These are phyloP conservation scores for Paramecium sexaurelia DNA, from an alignment of 73 alveolate genomes.

Conservation along the genomic window DNA sequence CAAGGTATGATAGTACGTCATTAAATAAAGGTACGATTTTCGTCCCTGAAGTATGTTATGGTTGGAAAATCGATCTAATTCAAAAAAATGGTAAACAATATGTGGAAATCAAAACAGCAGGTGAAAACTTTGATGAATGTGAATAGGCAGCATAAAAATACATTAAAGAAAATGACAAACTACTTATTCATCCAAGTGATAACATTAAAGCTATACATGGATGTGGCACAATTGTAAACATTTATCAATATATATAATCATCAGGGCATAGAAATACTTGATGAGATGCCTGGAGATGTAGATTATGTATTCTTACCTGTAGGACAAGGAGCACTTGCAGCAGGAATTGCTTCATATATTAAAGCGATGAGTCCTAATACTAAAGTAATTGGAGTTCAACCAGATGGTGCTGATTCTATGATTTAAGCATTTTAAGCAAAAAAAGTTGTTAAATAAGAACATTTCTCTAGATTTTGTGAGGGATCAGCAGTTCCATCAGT, in stretches of 20 bases:
- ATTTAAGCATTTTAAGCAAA: slow-evolving; percentile 38
- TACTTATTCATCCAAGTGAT: neutral
- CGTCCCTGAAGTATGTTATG: slow-evolving; percentile 49
- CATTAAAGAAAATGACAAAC: neutral
- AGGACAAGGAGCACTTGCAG: slow-evolving; percentile 67
- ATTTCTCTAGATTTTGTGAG: slow-evolving; percentile 62
- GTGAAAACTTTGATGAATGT: slow-evolving; percentile 48
- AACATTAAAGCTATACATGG: neutral
- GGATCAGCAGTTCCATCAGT: slow-evolving; percentile 66
- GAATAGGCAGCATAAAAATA: slow-evolving; percentile 33
- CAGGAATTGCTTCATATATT: slow-evolving; percentile 46
- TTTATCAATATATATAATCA: neutral
- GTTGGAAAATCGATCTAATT: slow-evolving; percentile 41
- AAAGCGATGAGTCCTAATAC: slow-evolving; percentile 57
- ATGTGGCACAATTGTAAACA: slow-evolving; percentile 18
- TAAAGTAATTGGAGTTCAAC: slow-evolving; percentile 55
- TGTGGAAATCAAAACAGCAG: slow-evolving; percentile 57
- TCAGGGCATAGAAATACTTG: slow-evolving; percentile 61
- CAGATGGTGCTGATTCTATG: slow-evolving; percentile 66
- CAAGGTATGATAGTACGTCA: neutral
- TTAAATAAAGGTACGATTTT: neutral
- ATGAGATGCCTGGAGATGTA: slow-evolving; percentile 59
- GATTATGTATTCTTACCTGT: slow-evolving; percentile 61
- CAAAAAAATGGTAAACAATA: slow-evolving; percentile 51
- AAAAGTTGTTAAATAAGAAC: slow-evolving; percentile 8